Conservation (phyloP, 768 basidiomycete genomes). For the Podaxis mareebaensis region DNA sequence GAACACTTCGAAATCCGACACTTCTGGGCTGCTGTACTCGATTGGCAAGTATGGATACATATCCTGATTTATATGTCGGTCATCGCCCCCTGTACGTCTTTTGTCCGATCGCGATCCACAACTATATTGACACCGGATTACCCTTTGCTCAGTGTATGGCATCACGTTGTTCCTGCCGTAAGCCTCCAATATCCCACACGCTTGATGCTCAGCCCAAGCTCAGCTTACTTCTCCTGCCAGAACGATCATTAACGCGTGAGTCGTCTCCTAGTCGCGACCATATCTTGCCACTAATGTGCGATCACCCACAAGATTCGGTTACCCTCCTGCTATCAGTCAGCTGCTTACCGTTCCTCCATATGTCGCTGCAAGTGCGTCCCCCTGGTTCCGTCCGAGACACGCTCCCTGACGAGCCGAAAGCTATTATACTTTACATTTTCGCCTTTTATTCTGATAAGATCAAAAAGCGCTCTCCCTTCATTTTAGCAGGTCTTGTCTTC, state of each 20-base stretch:
- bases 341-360: constrained; percentile 72
- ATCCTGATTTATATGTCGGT: constrained; percentile 62
- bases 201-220: background rate
- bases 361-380: constrained; percentile 55
- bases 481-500: constrained; percentile 50
- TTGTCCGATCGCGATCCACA: background rate
- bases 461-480: constrained; percentile 56
- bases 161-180: constrained; percentile 73
- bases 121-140: background rate
- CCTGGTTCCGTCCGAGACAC: background rate
- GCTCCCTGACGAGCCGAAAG: constrained; percentile 30
- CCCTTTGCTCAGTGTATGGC: constrained; percentile 52
- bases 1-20: constrained; percentile 59
- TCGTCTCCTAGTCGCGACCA: constrained; percentile 1
- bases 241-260: constrained; percentile 58
- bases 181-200: constrained; percentile 23
- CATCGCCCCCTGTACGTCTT: constrained; percentile 53
- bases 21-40: constrained; percentile 50
- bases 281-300: background rate
- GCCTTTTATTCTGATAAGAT: constrained; percentile 61
- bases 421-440: constrained; percentile 51
- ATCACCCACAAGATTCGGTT: constrained; percentile 51
- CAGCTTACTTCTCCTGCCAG: constrained; percentile 28
- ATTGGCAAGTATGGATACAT: constrained; percentile 65
- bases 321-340: constrained; percentile 55